phyloP scores from a whole-genome alignment of 768 basidiomycete species.

The Polyporus arcularius region DNA sequence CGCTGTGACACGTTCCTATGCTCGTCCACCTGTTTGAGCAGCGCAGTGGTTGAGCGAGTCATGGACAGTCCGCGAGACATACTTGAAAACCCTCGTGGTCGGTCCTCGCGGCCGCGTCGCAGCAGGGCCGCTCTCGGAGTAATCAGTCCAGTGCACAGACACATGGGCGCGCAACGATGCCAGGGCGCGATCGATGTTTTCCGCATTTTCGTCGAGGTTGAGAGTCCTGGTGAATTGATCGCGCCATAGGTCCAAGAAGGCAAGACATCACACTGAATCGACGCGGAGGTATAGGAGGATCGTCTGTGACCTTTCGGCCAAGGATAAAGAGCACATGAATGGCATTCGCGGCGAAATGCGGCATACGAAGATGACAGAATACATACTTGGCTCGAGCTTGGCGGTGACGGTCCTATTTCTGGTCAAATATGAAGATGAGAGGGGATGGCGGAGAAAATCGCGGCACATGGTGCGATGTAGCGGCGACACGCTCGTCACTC shows the following conservation, averaged over 20 bases:
- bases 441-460: not conserved
- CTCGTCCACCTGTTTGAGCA: no score
- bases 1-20: not conserved
- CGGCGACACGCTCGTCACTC: not conserved
- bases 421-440: conserved; percentile 6
- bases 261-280: not conserved
- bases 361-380: conserved; percentile 9
- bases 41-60: not conserved
- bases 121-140: no score
- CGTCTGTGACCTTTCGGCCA: not conserved
- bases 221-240: not conserved
- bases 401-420: conserved; percentile 20
- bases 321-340: not conserved
- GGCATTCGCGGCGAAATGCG: conserved; percentile 14
- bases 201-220: conserved; percentile 3
- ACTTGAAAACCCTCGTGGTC: no score
- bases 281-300: not conserved
- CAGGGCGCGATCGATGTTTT: not conserved
- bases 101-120: no score
- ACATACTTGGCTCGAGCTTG: conserved; percentile 21
- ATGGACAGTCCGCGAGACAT: no score
- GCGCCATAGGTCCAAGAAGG: not conserved
- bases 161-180: not conserved
- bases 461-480: not conserved
- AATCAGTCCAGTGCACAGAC: not conserved